Conservation (phyloP, 352 stramenopile genomes). For the Pythium brachiatum region DNA sequence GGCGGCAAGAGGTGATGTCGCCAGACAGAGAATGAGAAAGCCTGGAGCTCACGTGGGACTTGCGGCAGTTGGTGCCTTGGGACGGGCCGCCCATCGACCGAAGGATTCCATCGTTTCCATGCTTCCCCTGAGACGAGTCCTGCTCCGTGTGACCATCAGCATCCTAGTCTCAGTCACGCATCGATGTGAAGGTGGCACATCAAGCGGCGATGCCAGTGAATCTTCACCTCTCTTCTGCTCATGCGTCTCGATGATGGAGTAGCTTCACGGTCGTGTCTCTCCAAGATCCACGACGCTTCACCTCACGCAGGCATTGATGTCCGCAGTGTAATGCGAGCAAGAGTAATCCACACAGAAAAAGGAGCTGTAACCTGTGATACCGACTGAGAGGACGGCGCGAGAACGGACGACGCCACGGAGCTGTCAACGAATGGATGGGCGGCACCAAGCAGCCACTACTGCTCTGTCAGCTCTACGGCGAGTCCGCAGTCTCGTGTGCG, state of each 20-base stretch:
- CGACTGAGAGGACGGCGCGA: background rate
- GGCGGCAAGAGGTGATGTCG: too few species aligned
- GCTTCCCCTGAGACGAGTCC: background rate
- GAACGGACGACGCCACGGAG: background rate
- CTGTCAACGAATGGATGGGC: constrained; percentile 1
- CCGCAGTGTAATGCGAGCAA: background rate
- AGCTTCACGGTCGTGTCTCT: background rate
- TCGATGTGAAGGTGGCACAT: too few species aligned
- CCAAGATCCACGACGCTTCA: too few species aligned
- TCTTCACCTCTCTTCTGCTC: too few species aligned
- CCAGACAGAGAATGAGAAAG: too few species aligned
- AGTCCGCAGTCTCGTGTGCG: background rate
- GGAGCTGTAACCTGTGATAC: background rate
- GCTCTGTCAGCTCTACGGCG: background rate
- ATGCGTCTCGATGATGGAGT: too few species aligned
- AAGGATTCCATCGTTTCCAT: background rate
- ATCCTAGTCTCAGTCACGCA: too few species aligned
- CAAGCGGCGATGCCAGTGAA: too few species aligned
- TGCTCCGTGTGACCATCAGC: too few species aligned
- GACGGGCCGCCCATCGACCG: too few species aligned
- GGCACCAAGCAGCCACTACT: background rate
- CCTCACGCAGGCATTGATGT: constrained; percentile 26
- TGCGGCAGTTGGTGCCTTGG: background rate
- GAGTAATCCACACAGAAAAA: constrained; percentile 1
- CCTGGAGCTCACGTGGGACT: background rate